Evolutionary conservation across 371 early-diverging fungal genomes (phyloP), one percentile per base, ranked within the genome.

Genomic region (Chytridium lagenaria): DNA sequence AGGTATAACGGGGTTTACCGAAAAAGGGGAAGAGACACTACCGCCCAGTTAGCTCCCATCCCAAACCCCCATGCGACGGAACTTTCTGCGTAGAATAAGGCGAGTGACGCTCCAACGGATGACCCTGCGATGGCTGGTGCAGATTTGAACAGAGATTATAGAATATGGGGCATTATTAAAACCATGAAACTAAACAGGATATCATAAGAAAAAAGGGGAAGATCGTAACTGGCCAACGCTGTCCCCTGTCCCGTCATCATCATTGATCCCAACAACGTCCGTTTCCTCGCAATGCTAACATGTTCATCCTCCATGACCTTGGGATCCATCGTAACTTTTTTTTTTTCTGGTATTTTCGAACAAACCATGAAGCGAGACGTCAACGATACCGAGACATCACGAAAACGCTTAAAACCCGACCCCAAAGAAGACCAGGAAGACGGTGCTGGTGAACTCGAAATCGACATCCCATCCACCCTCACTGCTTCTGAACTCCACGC

Each of bases 21-120:
- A 57, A 80, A 78, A 73, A 84, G 82, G 0, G 84, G 84, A n/a
- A 76, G 39, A 10, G 77, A 74, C 1, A 81, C 59, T 2, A 72
- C 23, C 12, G 74, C 49, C 84, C 84, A 84, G 71, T 84, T 84
- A 19, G 77, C 72, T 37, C 78, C 80, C 81, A 81, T 84, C 30
- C 71, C 44, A 67, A 82, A 81, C 1, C 77, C 77, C 51, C 72
- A 81, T 7, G 78, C 77, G 1, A 72, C 66, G 19, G 67, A 57
- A 50, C 76, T 71, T 50, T 77, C 70, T 3, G 73, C 80, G 1
- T 50, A 40, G 7, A 69, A 50, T 10, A 55, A 26, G n/a, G 76
- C 84, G 22, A 71, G 39, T 30, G 75, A n/a, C 22, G 75, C 71
- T 26, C 84, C 84, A 10, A 68, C 37, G 2, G 71, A 40, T 1